Evolutionary conservation across 208 protist species (phyloP).

Genomic region (Endotrypanum monterogeii): DNA sequence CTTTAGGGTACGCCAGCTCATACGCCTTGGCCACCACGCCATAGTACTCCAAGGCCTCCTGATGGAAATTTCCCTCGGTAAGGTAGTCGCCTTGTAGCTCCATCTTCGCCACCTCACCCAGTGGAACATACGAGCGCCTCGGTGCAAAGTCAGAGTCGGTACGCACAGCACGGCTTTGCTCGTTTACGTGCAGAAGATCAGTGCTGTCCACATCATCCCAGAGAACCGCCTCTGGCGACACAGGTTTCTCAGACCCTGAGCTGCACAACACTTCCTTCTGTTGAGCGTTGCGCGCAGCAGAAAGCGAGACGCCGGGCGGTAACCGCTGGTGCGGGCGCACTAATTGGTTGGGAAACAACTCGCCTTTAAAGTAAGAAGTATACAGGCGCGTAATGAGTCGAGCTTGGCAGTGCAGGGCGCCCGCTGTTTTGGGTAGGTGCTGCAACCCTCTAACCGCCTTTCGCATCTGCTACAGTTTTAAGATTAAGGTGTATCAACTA

Average conservation of each 20-base stretch:
- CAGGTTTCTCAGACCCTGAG: background rate
- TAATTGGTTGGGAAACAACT: slow-evolving; percentile 79
- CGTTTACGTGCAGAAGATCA: slow-evolving; percentile 62
- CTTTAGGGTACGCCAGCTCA: slow-evolving; percentile 68
- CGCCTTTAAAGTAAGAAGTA: slow-evolving; percentile 82
- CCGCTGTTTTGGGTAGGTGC: background rate
- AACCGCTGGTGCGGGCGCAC: slow-evolving; percentile 59
- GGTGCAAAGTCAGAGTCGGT: slow-evolving; percentile 2
- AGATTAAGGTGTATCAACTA: background rate
- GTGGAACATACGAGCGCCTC: slow-evolving; percentile 73
- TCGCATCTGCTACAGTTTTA: background rate
- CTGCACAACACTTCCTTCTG: background rate
- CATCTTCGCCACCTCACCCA: slow-evolving; percentile 83
- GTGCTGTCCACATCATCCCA: slow-evolving; percentile 69
- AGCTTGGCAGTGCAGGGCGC: slow-evolving; percentile 42
- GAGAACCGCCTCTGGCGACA: slow-evolving; percentile 25
- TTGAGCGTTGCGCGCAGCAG: slow-evolving; percentile 23
- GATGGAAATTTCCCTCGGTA: slow-evolving; percentile 78
- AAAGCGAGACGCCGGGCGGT: slow-evolving; percentile 40
- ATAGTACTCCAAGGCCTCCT: slow-evolving; percentile 90
- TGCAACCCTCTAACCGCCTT: background rate
- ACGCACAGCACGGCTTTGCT: slow-evolving; percentile 8
- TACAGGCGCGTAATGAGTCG: slow-evolving; percentile 82
- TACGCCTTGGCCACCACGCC: slow-evolving; percentile 89
- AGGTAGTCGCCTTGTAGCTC: slow-evolving; percentile 89